These are phyloP conservation scores for Simplicillium aogashimaense DNA, from an alignment of 2,329 filamentous ascomycete species.

Conservation along the genomic window DNA sequence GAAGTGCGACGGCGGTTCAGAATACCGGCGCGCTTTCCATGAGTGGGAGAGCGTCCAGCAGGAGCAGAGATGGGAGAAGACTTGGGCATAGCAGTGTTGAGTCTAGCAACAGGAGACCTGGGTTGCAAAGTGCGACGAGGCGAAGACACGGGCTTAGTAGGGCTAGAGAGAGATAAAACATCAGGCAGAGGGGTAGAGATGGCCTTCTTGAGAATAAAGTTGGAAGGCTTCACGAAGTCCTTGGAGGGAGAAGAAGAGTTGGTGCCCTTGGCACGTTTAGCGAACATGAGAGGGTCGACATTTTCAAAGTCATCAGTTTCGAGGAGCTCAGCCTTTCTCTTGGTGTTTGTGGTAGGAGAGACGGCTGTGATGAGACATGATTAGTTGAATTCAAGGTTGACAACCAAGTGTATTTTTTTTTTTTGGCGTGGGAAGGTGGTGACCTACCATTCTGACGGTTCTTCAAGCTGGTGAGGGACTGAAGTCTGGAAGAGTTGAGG, in stretches of 20 bases:
- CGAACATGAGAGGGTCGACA: conserved; percentile 44
- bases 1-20: conserved; percentile 57
- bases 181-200: conserved; percentile 18
- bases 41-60: conserved; percentile 71
- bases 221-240: conserved; percentile 37
- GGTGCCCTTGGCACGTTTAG: conserved; percentile 49
- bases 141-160: conserved; percentile 20
- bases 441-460: conserved; percentile 65
- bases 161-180: conserved; percentile 19
- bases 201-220: conserved; percentile 30
- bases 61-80: conserved; percentile 54
- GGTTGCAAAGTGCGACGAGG: conserved; percentile 38
- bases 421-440: no score
- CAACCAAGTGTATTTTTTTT: no score
- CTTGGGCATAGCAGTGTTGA: conserved; percentile 32
- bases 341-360: conserved; percentile 29
- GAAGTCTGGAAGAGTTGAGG: conserved; percentile 58
- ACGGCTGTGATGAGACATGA: conserved; percentile 24
- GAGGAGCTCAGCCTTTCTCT: conserved; percentile 48
- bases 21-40: conserved; percentile 57
- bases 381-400: background rate
- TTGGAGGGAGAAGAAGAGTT: conserved; percentile 29
- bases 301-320: conserved; percentile 50
- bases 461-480: conserved; percentile 64
- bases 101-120: conserved; percentile 38